Base-by-base conservation (phyloP, 495 filamentous ascomycete genomes). In the Articulospora tetracladia region DNA sequence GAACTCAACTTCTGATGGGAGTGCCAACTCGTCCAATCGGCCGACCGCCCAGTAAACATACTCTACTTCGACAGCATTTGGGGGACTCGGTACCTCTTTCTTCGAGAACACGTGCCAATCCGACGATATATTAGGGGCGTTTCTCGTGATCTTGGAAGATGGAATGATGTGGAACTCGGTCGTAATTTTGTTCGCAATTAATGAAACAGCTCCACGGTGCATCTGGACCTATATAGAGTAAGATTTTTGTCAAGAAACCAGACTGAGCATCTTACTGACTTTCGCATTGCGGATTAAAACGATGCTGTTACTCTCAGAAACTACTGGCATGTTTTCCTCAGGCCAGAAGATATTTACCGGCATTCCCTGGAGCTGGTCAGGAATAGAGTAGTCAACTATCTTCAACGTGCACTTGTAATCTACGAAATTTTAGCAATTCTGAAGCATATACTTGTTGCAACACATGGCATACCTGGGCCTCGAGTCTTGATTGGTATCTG, bases 1-100 rank as follows among this genome's bases (percentile, higher is more conserved):
- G 66, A 85, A 86, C 22, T 72, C 70, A 1, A 64, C 66, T n/a
- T 72, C 65, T 10, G 77, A 70, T 12, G 83, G 77, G 11, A 83
- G 32, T 15, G 65, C 59, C 1, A 70, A 57, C 44, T 78, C 76
- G 41, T 75, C 70, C n/a, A 74, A 64, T 10, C 68, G 57, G 55
- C 76, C 69, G 60, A 74, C 74, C 8, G 77, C 57, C 56, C 67
- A 69, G 1, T 76, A 69, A 11, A 78, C 74, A 59, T 79, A 82
- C 1, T 1, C 25, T 17, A 30, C 54, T 51, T 69, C 67, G 0
- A 13, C 28, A 8, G 27, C 0, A 4, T 26, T 58, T 15, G 64
- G 62, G 12, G 24, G n/a, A 3, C 28, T 26, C 20, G 17, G 11
- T 22, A 44, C 3, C 15, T 44, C 3, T n/a, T 44, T 62, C 19